phyloP scores from a whole-genome alignment of 2,329 filamentous ascomycete species.

The Claviceps digitariae region DNA sequence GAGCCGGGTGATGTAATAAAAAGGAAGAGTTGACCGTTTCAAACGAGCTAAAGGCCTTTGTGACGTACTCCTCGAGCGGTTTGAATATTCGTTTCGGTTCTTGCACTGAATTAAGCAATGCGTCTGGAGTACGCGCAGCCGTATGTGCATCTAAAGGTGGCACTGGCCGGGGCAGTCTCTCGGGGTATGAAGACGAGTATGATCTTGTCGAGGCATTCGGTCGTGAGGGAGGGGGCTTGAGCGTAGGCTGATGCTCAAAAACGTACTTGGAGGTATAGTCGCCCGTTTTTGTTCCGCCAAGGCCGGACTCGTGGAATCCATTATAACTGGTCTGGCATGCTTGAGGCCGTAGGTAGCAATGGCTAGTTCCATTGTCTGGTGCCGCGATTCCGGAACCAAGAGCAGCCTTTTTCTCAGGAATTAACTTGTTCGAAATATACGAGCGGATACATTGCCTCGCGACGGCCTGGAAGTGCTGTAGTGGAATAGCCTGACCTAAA shows the following conservation, averaged over 20 bases:
- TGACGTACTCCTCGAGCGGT: slow-evolving; percentile 64
- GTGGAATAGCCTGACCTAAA: slow-evolving; percentile 18
- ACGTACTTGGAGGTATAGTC: slow-evolving; percentile 11
- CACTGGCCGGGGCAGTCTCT: slow-evolving; percentile 18
- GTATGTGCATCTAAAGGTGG: slow-evolving; percentile 7
- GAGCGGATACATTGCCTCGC: slow-evolving; percentile 21
- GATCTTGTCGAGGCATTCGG: slow-evolving; percentile 18
- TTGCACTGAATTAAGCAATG: slow-evolving; percentile 4
- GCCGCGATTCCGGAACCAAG: background rate
- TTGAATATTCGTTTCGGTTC: slow-evolving; percentile 54
- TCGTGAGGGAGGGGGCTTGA: slow-evolving; percentile 19
- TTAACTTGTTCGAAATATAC: slow-evolving; percentile 16
- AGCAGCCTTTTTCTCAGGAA: background rate
- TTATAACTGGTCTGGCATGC: background rate
- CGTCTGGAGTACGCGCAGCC: slow-evolving; percentile 8
- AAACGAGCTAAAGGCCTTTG: slow-evolving; percentile 52
- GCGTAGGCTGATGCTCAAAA: slow-evolving; percentile 25
- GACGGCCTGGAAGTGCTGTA: slow-evolving; percentile 20
- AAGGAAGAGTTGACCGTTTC: slow-evolving; percentile 70
- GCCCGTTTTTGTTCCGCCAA: background rate
- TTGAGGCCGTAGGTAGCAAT: background rate
- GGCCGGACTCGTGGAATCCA: background rate
- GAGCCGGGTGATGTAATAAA: slow-evolving; percentile 30
- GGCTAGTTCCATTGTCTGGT: background rate
- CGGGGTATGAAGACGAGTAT: slow-evolving; percentile 32